Percentiles rank a stretch among this genome's conserved stretches.
Evolutionary conservation across 2,329 filamentous ascomycete species (phyloP).

Genomic region (Geoglossum cookeanum): DNA sequence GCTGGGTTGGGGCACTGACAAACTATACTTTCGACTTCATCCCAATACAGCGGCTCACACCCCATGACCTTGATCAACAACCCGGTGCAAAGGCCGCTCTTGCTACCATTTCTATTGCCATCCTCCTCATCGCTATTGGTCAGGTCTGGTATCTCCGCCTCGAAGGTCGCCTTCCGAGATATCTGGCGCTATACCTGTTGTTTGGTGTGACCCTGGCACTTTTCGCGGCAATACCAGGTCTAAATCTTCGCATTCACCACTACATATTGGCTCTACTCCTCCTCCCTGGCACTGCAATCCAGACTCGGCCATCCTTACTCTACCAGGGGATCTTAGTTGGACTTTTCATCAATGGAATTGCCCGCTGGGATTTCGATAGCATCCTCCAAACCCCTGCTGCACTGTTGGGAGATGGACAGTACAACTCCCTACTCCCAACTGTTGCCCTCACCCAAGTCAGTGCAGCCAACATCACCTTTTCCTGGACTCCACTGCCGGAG

Average conservation of each 20-base stretch:
- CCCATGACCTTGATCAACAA: constrained; percentile 72
- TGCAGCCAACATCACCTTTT: constrained; percentile 41
- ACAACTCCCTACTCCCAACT: constrained; percentile 39
- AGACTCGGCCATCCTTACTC: constrained; percentile 64
- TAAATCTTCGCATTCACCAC: constrained; percentile 80
- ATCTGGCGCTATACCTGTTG: constrained; percentile 58
- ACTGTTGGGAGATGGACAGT: constrained; percentile 37
- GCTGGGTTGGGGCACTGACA: constrained; percentile 79
- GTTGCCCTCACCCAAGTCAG: constrained; percentile 29
- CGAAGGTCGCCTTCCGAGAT: constrained; percentile 61
- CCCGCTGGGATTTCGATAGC: constrained; percentile 81
- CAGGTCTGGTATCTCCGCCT: constrained; percentile 77
- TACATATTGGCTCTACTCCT: constrained; percentile 80
- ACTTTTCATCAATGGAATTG: constrained; percentile 83
- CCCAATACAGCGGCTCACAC: constrained; percentile 78
- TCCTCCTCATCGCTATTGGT: constrained; percentile 47
- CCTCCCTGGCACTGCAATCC: constrained; percentile 72
- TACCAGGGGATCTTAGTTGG: constrained; percentile 84
- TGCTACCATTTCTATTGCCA: constrained; percentile 51
- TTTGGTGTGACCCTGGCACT: constrained; percentile 49
- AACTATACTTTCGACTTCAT: constrained; percentile 95
- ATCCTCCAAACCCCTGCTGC: constrained; percentile 66
- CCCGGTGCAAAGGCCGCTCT: constrained; percentile 75
- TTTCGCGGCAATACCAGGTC: constrained; percentile 50
- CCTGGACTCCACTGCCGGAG: constrained; percentile 28